Conservation (phyloP, 768 basidiomycete species). For the Hygrophorus russula region DNA sequence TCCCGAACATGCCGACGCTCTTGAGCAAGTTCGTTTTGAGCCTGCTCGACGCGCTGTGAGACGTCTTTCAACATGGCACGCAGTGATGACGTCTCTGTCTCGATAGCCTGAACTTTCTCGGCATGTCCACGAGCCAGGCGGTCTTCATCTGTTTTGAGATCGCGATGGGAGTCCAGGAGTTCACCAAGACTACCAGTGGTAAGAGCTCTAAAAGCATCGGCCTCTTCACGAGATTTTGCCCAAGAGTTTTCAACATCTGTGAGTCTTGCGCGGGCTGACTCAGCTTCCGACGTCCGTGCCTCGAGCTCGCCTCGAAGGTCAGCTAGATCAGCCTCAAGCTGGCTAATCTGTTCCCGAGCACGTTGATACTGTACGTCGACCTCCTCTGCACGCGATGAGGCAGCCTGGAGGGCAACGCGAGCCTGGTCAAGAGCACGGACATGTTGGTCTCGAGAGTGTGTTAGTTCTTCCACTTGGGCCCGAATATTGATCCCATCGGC, state of each 20-base stretch:
- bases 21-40: conserved; percentile 50
- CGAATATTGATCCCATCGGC: conserved; percentile 61
- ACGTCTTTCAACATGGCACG: conserved; percentile 75
- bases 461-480: conserved; percentile 62
- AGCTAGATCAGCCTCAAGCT: conserved; percentile 66
- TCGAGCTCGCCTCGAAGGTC: conserved; percentile 80
- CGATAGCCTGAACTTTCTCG: conserved; percentile 75
- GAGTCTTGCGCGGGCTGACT: conserved; percentile 52
- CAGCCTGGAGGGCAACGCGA: conserved; percentile 61
- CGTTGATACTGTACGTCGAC: conserved; percentile 64
- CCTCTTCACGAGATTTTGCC: conserved; percentile 88
- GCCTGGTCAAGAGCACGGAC: conserved; percentile 82
- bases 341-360: conserved; percentile 54
- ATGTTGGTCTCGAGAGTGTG: conserved; percentile 68
- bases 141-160: conserved; percentile 77
- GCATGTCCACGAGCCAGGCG: conserved; percentile 61
- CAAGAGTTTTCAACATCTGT: conserved; percentile 83
- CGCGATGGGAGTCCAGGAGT: conserved; percentile 79
- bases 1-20: conserved; percentile 58
- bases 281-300: conserved; percentile 59
- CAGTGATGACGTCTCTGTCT: conserved; percentile 64
- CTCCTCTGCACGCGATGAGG: conserved; percentile 70
- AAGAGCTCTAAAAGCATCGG: conserved; percentile 77
- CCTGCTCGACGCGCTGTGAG: conserved; percentile 57
- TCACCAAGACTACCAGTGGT: conserved; percentile 83